Conservation (phyloP, 2,329 filamentous ascomycete genomes). For the Grosmannia serpens region DNA sequence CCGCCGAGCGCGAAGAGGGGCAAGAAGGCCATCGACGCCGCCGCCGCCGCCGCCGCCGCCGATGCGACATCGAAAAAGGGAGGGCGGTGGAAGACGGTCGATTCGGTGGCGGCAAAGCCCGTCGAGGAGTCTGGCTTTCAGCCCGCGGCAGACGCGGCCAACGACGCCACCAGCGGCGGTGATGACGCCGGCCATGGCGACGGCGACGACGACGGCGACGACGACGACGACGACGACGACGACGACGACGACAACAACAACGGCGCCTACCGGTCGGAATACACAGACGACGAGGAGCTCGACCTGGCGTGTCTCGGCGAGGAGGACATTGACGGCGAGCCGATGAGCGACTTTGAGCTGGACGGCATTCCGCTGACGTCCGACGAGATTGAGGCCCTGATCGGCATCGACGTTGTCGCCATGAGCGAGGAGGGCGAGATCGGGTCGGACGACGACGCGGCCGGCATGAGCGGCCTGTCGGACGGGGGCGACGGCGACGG, state of each 20-base stretch:
- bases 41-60: background rate
- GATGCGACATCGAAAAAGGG: slow-evolving; percentile 21
- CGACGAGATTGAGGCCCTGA: slow-evolving; percentile 17
- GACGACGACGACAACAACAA: slow-evolving; percentile 10
- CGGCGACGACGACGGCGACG: slow-evolving; percentile 21
- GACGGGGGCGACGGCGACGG: slow-evolving; percentile 1
- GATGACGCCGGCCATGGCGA: slow-evolving; percentile 7
- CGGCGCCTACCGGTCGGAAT: slow-evolving; percentile 10
- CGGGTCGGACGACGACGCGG: slow-evolving; percentile 9
- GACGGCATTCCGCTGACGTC: slow-evolving; percentile 23
- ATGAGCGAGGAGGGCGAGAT: slow-evolving; percentile 14
- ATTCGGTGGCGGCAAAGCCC: slow-evolving; percentile 17
- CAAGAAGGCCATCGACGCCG: slow-evolving; percentile 19
- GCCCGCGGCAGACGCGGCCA: background rate
- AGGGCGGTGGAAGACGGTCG: slow-evolving; percentile 40
- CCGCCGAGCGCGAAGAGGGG: slow-evolving; percentile 39
- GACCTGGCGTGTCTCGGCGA: slow-evolving; percentile 36
- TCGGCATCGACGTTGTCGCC: slow-evolving; percentile 4
- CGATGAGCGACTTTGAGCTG: slow-evolving; percentile 28
- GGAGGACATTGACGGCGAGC: slow-evolving; percentile 30
- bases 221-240: slow-evolving; percentile 13
- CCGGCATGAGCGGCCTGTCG: slow-evolving; percentile 4
- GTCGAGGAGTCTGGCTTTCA: slow-evolving; percentile 20
- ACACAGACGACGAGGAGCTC: slow-evolving; percentile 26
- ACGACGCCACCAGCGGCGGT: background rate